These are phyloP conservation scores for Podaxis sp. DNA, from an alignment of 768 basidiomycete species.

Conservation along the genomic window DNA sequence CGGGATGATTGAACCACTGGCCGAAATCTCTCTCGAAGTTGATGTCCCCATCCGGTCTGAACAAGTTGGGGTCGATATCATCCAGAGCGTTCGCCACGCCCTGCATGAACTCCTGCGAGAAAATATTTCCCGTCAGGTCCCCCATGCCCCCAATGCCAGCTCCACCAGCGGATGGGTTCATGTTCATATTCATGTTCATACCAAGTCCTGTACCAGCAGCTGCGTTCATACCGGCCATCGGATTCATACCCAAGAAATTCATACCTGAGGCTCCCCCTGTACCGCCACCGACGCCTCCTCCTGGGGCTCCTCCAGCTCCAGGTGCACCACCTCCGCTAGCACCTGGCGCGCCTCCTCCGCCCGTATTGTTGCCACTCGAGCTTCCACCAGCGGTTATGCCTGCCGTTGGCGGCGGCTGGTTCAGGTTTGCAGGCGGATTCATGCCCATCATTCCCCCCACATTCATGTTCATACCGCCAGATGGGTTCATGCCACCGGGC, in stretches of 20 bases:
- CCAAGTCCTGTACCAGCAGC: slow-evolving; percentile 10
- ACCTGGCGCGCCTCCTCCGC: neutral
- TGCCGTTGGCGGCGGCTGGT: neutral
- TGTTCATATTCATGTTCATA: slow-evolving; percentile 5
- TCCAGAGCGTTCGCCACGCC: slow-evolving; percentile 13
- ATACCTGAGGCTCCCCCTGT: slow-evolving; percentile 7
- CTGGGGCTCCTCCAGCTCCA: neutral
- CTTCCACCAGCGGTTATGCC: neutral
- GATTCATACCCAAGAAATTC: slow-evolving; percentile 12
- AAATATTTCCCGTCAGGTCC: slow-evolving; percentile 3
- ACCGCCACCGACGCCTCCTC: neutral
- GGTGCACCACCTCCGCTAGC: neutral
- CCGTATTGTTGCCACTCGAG: neutral
- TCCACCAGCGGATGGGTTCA: slow-evolving; percentile 7
- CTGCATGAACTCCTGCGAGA: slow-evolving; percentile 13
- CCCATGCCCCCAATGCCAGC: slow-evolving; percentile 9
- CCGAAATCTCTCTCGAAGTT: slow-evolving; percentile 74
- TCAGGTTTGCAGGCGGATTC: slow-evolving; percentile 6
- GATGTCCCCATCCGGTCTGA: slow-evolving; percentile 37
- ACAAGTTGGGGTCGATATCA: slow-evolving; percentile 31
- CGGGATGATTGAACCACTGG: slow-evolving; percentile 64
- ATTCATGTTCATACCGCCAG: slow-evolving; percentile 3
- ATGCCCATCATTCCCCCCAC: slow-evolving; percentile 8
- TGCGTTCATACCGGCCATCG: slow-evolving; percentile 11
- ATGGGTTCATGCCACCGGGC: slow-evolving; percentile 1